A percentile compares a stretch with the other conserved stretches of the same genome.
Conservation (phyloP, 305 asterid genomes). For the Fraxinus velutina region DNA sequence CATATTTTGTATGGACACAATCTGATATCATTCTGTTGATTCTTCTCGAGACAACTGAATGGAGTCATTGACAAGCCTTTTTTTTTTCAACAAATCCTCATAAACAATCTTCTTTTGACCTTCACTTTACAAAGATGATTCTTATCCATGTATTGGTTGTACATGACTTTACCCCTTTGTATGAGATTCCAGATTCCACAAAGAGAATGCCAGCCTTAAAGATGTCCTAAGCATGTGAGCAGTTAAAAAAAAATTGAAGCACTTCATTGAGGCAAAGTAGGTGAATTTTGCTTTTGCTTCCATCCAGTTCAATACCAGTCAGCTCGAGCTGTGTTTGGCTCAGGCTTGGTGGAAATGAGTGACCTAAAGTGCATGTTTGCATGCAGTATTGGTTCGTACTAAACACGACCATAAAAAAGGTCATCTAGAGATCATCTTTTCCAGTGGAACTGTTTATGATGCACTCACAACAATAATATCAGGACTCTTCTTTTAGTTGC, state of each 20-base stretch:
- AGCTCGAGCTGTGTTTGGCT: not conserved
- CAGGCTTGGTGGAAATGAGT: slow-evolving; percentile 12
- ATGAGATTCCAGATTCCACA: slow-evolving; percentile 26
- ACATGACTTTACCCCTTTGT: slow-evolving; percentile 8
- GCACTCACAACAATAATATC: slow-evolving; percentile 9
- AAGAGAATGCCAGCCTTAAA: not conserved
- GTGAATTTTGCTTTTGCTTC: slow-evolving; percentile 20
- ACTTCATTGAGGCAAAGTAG: slow-evolving; percentile 24
- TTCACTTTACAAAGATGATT: slow-evolving; percentile 47
- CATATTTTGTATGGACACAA: slow-evolving; percentile 18
- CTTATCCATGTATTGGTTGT: slow-evolving; percentile 34
- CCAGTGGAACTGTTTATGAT: not conserved
- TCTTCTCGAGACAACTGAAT: slow-evolving; percentile 30
- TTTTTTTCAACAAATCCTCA: slow-evolving; percentile 26
- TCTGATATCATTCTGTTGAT: slow-evolving; percentile 19
- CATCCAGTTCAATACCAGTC: slow-evolving; percentile 11
- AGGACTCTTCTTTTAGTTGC: slow-evolving; percentile 8
- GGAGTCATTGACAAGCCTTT: slow-evolving; percentile 22
- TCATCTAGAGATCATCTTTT: not conserved
- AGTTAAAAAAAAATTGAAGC: slow-evolving; percentile 29
- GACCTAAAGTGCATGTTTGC: not conserved
- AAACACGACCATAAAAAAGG: not conserved
- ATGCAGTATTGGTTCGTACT: not conserved
- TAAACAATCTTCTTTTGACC: slow-evolving; percentile 32
- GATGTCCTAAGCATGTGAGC: slow-evolving; percentile 42